Evolutionary conservation across 2,329 filamentous ascomycete genomes (phyloP).

Genomic region (Penicillium sp.): DNA sequence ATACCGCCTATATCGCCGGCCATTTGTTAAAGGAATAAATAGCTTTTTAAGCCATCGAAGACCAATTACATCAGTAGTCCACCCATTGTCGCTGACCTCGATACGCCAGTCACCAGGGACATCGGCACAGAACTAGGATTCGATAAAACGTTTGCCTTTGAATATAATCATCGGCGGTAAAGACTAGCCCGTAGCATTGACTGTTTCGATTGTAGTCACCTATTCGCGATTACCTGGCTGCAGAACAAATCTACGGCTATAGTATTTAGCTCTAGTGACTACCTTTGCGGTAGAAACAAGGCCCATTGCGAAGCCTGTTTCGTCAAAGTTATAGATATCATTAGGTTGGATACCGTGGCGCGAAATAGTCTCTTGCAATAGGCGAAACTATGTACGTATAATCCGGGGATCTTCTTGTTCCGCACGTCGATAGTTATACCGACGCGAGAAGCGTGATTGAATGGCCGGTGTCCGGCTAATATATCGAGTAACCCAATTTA

Average conservation of each 20-base stretch:
- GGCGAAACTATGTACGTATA: neutral
- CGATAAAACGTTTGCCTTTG: neutral
- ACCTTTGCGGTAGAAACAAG: too few species aligned
- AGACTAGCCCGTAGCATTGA: neutral
- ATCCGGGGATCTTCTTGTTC: neutral
- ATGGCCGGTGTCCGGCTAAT: neutral
- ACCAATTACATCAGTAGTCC: constrained; percentile 33
- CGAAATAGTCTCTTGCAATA: neutral
- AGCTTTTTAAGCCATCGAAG: constrained; percentile 34
- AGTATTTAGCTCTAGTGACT: too few species aligned
- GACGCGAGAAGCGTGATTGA: neutral
- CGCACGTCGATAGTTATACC: neutral
- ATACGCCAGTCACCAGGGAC: neutral
- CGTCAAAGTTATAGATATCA: too few species aligned
- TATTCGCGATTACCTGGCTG: too few species aligned
- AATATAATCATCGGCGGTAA: neutral
- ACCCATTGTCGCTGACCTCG: constrained; percentile 21
- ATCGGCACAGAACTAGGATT: constrained; percentile 4
- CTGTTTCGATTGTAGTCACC: neutral
- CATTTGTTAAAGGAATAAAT: constrained; percentile 33
- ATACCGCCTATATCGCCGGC: constrained; percentile 24
- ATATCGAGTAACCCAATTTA: neutral
- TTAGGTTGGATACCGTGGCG: too few species aligned
- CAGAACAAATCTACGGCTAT: too few species aligned
- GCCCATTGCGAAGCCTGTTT: too few species aligned